Conservation (phyloP, 1,284 basidiomycete genomes). For the Boletus semigastroideus region DNA sequence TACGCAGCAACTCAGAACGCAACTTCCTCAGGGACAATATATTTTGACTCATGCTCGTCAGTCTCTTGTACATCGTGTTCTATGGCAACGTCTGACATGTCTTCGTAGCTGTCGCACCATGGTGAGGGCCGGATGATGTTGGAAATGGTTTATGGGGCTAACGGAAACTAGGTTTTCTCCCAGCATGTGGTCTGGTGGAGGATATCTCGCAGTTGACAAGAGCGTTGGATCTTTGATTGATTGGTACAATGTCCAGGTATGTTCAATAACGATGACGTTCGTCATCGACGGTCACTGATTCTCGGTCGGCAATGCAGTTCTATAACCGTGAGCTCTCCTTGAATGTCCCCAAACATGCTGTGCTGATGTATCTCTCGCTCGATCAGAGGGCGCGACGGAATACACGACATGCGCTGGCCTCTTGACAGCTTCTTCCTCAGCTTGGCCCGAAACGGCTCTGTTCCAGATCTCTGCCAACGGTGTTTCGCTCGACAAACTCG, state of each 20-base stretch:
- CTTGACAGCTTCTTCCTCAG: slow-evolving; percentile 41
- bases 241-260: slow-evolving; percentile 52
- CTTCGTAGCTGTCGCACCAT: slow-evolving; percentile 29
- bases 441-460: slow-evolving; percentile 44
- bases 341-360: background rate
- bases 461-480: slow-evolving; percentile 65
- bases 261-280: background rate
- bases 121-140: slow-evolving; percentile 12
- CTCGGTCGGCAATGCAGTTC: slow-evolving; percentile 39
- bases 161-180: slow-evolving; percentile 20
- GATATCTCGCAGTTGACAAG: slow-evolving; percentile 57
- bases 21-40: slow-evolving; percentile 37
- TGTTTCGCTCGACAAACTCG: slow-evolving; percentile 50
- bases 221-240: slow-evolving; percentile 58
- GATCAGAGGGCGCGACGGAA: slow-evolving; percentile 43
- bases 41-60: slow-evolving; percentile 40
- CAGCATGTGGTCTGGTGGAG: slow-evolving; percentile 38
- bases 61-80: background rate
- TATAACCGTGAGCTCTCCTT: slow-evolving; percentile 54
- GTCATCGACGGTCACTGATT: slow-evolving; percentile 1
- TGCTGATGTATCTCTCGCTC: background rate
- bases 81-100: too few species aligned
- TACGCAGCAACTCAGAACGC: slow-evolving; percentile 38
- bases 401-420: slow-evolving; percentile 48
- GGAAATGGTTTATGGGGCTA: background rate